Evolutionary conservation across 768 basidiomycete species (phyloP).

Genomic region (Chalciporus pseudorubinellus): DNA sequence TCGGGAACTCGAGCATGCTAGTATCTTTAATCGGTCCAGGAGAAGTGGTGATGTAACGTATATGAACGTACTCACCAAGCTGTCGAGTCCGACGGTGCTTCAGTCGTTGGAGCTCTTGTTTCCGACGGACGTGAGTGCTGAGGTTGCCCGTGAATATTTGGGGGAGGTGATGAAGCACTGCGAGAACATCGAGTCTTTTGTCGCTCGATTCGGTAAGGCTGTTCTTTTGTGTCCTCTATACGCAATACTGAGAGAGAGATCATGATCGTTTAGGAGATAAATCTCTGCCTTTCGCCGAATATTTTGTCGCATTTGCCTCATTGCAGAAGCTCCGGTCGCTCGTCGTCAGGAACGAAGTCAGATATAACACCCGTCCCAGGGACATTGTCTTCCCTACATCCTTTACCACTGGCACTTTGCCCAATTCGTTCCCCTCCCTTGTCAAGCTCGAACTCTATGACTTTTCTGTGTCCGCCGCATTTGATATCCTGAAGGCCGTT

Average conservation of each 20-base stretch:
- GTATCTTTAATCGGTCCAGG: slow-evolving; percentile 1
- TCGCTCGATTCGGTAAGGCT: not conserved
- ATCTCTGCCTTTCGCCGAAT: not conserved
- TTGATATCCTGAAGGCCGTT: slow-evolving; percentile 7
- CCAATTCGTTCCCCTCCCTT: slow-evolving; percentile 6
- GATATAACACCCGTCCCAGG: not conserved
- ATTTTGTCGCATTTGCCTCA: not conserved
- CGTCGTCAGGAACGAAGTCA: not conserved
- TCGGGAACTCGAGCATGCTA: slow-evolving; percentile 17
- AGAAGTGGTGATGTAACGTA: slow-evolving; percentile 18
- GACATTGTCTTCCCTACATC: not conserved
- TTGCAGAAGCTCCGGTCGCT: not conserved
- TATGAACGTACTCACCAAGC: slow-evolving; percentile 8
- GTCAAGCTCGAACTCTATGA: slow-evolving; percentile 14
- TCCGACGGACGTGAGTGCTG: slow-evolving; percentile 11
- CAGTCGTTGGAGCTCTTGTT: slow-evolving; percentile 14
- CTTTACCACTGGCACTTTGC: not conserved
- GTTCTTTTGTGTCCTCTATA: not conserved
- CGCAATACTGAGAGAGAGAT: not conserved
- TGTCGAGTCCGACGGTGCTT: slow-evolving; percentile 6
- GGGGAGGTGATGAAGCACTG: slow-evolving; percentile 12
- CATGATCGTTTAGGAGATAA: not conserved
- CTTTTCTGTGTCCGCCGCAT: slow-evolving; percentile 8
- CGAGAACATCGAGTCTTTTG: slow-evolving; percentile 1
- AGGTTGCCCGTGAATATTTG: slow-evolving; percentile 16